A percentile compares a stretch with the other conserved stretches of the same genome.
These are phyloP conservation scores for Talaromyces albobiverticillius DNA, from an alignment of 2,329 filamentous ascomycete genomes.

Conservation along the genomic window DNA sequence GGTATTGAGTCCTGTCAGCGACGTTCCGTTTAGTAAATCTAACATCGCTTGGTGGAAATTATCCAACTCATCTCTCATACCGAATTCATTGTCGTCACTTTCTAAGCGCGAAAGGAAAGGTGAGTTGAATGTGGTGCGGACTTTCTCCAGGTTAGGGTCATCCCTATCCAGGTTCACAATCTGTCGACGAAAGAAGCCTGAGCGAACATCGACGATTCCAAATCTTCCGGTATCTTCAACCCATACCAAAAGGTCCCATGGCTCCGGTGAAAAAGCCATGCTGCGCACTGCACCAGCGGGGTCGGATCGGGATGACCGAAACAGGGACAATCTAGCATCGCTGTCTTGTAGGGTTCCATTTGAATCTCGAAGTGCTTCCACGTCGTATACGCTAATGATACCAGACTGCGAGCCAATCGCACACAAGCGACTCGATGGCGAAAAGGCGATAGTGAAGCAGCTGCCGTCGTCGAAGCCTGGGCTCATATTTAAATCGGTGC, in stretches of 20 bases:
- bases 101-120: conserved; percentile 20
- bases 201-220: conserved; percentile 48
- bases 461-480: conserved; percentile 37
- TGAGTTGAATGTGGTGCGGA: conserved; percentile 29
- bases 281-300: conserved; percentile 79
- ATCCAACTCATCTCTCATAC: conserved; percentile 22
- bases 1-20: conserved; percentile 19
- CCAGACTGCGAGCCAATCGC: conserved; percentile 51
- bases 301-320: conserved; percentile 72
- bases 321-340: conserved; percentile 63
- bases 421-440: conserved; percentile 47
- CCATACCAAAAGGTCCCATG: conserved; percentile 90
- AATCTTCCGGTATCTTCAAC: conserved; percentile 71
- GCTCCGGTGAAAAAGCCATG: conserved; percentile 87
- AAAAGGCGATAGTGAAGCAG: conserved; percentile 50
- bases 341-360: conserved; percentile 27
- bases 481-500: conserved; percentile 18
- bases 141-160: conserved; percentile 31
- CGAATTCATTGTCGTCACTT: conserved; percentile 16
- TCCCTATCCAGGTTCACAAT: conserved; percentile 36
- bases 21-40: conserved; percentile 24
- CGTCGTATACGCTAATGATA: conserved; percentile 46
- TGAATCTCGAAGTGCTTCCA: conserved; percentile 28
- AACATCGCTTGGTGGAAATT: conserved; percentile 23
- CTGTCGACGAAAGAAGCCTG: conserved; percentile 44